Percentiles rank a stretch among this genome's conserved stretches.
Evolutionary conservation across 306 rosid species (phyloP).

Genomic region (Cercis canadensis): DNA sequence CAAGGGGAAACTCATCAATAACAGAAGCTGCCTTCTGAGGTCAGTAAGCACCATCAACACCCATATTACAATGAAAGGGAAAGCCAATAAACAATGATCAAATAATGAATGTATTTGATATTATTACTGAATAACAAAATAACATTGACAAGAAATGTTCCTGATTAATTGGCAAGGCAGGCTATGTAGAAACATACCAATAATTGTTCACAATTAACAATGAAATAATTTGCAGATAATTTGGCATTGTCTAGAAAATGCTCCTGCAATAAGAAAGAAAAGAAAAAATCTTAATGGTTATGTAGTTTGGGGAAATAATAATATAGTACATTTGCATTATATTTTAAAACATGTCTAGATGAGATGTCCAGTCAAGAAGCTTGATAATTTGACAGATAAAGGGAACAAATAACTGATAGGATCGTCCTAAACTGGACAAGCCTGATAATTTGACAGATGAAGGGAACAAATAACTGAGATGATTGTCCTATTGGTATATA

Average conservation of each 20-base stretch:
- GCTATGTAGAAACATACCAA: conserved; percentile 61
- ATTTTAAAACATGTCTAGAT: conserved; percentile 10
- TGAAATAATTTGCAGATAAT: conserved; percentile 82
- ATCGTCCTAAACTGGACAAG: too few species aligned
- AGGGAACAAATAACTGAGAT: not conserved
- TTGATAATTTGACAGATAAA: too few species aligned
- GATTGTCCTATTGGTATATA: conserved; percentile 9
- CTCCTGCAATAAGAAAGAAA: conserved; percentile 63
- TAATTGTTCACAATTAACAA: conserved; percentile 71
- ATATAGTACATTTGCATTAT: conserved; percentile 13
- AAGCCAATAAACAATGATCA: conserved; percentile 21
- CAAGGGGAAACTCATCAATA: conserved; percentile 77
- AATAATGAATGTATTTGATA: conserved; percentile 24
- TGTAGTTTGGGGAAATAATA: conserved; percentile 16
- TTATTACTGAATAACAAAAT: conserved; percentile 28
- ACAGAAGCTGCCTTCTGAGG: conserved; percentile 83
- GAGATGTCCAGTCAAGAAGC: not conserved
- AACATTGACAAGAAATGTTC: conserved; percentile 23
- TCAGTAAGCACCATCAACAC: conserved; percentile 41
- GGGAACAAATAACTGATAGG: too few species aligned
- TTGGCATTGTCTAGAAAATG: conserved; percentile 86
- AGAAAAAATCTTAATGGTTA: conserved; percentile 10
- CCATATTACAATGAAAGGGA: conserved; percentile 34
- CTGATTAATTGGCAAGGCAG: conserved; percentile 28
- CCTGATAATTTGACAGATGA: too few species aligned